Conservation (phyloP, 2,329 filamentous ascomycete species). For the Alternaria sp. region DNA sequence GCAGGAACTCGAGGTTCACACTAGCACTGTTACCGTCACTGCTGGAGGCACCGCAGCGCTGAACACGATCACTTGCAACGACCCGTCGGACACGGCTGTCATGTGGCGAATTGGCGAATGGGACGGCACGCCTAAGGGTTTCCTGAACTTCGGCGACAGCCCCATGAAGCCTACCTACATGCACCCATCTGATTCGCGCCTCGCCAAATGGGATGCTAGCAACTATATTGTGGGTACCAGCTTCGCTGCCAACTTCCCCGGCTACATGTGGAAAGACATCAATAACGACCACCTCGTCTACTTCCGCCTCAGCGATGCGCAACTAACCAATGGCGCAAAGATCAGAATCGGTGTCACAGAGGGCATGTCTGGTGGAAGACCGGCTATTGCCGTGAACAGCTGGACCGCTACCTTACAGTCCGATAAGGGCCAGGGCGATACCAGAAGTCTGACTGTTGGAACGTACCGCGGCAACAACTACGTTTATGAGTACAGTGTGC, state of each 20-base stretch:
- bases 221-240: constrained; percentile 31
- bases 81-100: constrained; percentile 53
- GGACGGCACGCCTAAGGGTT: constrained; percentile 64
- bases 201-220: constrained; percentile 29
- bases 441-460: constrained; percentile 26
- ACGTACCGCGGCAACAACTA: constrained; percentile 34
- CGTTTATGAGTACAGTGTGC: constrained; percentile 30
- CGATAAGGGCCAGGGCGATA: constrained; percentile 28
- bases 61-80: constrained; percentile 57
- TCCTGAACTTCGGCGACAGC: constrained; percentile 60
- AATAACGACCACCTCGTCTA: constrained; percentile 53
- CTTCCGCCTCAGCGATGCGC: constrained; percentile 39
- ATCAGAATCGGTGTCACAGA: constrained; percentile 31
- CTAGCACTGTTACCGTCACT: constrained; percentile 50
- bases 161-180: constrained; percentile 53
- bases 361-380: constrained; percentile 25
- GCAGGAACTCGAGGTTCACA: constrained; percentile 34
- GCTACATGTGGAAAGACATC: constrained; percentile 53
- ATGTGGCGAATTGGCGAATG: constrained; percentile 69
- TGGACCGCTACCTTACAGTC: constrained; percentile 21
- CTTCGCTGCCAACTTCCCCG: constrained; percentile 39
- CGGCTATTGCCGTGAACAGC: constrained; percentile 21
- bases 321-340: constrained; percentile 29
- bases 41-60: constrained; percentile 55
- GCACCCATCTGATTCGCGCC: constrained; percentile 48